These are phyloP conservation scores for Trichosporon asahii DNA, from an alignment of 1,284 basidiomycete species.

Conservation along the genomic window DNA sequence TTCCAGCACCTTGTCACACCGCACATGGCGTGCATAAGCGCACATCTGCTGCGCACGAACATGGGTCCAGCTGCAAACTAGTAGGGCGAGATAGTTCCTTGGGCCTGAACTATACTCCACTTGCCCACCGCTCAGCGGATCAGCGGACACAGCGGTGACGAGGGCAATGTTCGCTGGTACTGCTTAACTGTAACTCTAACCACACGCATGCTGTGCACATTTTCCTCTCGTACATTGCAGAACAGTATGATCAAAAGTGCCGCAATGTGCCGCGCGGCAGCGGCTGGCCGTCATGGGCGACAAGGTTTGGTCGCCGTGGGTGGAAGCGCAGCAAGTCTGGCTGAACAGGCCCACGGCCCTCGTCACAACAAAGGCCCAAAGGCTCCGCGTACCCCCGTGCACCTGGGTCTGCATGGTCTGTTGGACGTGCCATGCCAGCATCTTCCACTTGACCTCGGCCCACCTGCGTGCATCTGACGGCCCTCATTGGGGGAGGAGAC, in stretches of 20 bases:
- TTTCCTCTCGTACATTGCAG: background rate
- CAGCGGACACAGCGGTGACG: background rate
- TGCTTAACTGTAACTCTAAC: constrained; percentile 1
- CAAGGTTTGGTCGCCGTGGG: background rate
- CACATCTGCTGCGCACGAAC: background rate
- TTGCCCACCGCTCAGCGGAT: background rate
- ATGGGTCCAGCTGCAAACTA: background rate
- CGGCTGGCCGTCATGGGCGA: background rate
- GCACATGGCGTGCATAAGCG: background rate
- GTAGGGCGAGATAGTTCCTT: background rate
- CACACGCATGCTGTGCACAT: background rate
- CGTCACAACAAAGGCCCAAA: background rate
- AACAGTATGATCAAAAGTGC: too few relatives aligned
- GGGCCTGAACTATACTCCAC: background rate
- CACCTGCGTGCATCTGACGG: background rate
- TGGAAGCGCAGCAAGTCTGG: background rate
- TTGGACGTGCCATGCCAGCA: background rate
- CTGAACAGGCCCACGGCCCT: background rate
- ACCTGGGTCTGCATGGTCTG: background rate
- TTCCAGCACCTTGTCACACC: background rate
- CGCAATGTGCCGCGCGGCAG: background rate
- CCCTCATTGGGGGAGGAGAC: background rate
- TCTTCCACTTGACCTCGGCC: background rate
- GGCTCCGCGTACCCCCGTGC: background rate
- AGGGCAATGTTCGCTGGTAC: background rate